Conservation (phyloP, 228 moss, liverwort and hornwort genomes). For the Sphagnum fallax region DNA sequence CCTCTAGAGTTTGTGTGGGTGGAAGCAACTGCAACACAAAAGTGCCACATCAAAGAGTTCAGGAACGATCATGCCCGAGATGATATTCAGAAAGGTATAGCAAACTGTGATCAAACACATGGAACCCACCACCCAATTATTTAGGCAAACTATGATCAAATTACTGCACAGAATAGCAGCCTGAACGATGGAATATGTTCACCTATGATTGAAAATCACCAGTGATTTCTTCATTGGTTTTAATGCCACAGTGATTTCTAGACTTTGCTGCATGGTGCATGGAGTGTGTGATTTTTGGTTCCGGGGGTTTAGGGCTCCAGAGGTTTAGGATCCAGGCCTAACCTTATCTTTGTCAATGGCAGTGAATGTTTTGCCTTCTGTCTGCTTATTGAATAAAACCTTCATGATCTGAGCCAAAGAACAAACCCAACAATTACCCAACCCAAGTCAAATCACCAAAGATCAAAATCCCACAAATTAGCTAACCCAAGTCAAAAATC, state of each 20-base stretch:
- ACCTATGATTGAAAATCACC: neutral
- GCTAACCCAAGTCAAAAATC: neutral
- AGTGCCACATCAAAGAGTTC: neutral
- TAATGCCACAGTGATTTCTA: neutral
- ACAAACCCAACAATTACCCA: neutral
- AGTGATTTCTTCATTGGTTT: neutral
- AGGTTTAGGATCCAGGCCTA: neutral
- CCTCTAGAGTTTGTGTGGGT: constrained; percentile 45
- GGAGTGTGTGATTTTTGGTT: no score
- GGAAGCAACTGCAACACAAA: constrained; percentile 51
- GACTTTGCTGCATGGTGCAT: no score
- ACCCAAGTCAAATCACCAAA: neutral
- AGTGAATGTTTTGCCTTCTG: constrained; percentile 48
- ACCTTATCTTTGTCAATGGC: constrained; percentile 86
- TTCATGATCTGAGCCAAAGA: constrained; percentile 50
- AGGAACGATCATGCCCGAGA: neutral
- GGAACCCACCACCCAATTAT: neutral
- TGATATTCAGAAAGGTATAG: neutral
- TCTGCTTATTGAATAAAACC: constrained; percentile 70
- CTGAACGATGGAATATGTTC: neutral
- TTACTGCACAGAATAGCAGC: neutral
- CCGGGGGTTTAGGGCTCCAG: neutral
- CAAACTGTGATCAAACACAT: neutral
- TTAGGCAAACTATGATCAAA: neutral
- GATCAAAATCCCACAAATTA: constrained; percentile 5